Evolutionary conservation across 805 yeast genomes (phyloP), one percentile per base, ranked within the genome.

Genomic region (Myxozyma geophila): DNA sequence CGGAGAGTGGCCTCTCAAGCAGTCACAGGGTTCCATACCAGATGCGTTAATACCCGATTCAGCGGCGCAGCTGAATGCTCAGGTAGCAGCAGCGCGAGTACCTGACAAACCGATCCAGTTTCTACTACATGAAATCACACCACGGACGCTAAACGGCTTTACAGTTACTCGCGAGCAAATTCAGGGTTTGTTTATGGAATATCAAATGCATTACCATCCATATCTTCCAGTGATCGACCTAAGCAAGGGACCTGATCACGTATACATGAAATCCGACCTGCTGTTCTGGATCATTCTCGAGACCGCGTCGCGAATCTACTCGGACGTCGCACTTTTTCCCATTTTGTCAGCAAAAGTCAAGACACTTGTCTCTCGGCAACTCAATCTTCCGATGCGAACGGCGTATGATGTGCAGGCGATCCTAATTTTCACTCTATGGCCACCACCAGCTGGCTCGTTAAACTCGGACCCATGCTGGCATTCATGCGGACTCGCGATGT

Each of bases 401-500:
- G 97, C 93, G 0, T 93, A 88, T 73, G 89, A 97, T 0, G 98
- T 93, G 0, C 99, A 93, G 74, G 98, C 98, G 0, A 88, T 93
- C 67, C 77, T 93, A 35, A 78, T 93, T 1, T 91, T 89, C 75
- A 88, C 98, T 0, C 85, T 88, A 74, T 93, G 98, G 99, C 98
- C 98, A 0, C 97, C 98, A 2, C 82, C 92, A 44, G 90, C 97
- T 0, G 91, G 98, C 0, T 92, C 98, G 0, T 81, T 95, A 53
- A 89, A 96, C 75, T 97, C 98, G 0, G 98, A 95, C 73, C 88
- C 97, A 7, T 88, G 96, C 3, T 93, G 98, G 96, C 90, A 89
- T 73, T 90, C 98, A 0, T 87, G 91, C 23, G 98, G 98, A 0
- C 87, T 90, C 52, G 98, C 98, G 4, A 80, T 92, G 70, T 90